Evolutionary conservation across 257 asterid species (phyloP), one percentile per base, ranked within the genome.

Genomic region (Craterostigma plantagineum): DNA sequence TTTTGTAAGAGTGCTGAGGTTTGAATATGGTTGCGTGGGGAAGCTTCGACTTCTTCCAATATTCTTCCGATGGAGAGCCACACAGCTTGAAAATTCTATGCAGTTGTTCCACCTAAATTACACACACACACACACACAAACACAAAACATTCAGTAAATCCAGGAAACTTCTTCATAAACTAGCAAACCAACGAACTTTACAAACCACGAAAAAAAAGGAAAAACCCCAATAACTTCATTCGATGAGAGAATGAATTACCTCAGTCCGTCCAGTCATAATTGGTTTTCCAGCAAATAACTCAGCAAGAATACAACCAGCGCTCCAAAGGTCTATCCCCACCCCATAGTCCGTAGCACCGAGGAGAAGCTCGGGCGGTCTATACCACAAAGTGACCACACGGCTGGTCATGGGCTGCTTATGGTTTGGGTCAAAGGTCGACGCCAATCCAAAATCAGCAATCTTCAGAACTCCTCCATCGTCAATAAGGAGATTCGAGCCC

Each of bases 391-490:
- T 85, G 51, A 85, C 94, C 40, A 85, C 96, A 35, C 96, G 80
- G 50, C 94, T 85, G 57, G 96, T 85, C 92, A 85, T 72, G 14
- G 81, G 85, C 44, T 75, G 94, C 69, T 70, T 85, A 55, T 64
- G 76, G 46, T 56, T 64, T 46, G 83, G 94, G 70, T 85, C 76
- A 33, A 75, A 85, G 12, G 77, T 67, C 13, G 92, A 70, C 46
- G 96, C 94, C 75, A 85, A 53, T 11, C 96, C 96, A 58, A 85
- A 85, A 73, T 85, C 94, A 41, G 96, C 96, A 44, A 85, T 77
- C 64, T 79, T 72, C 38, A 85, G 86, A 13, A 72, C 61, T 49
- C 96, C 96, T 46, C 53, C 66, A 60, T 77, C 78, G 54, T 77
- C 83, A 44, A 85, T 74, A 49, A 85, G 94, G 55, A 85, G 90